Evolutionary conservation across 345 rosid genomes (phyloP).

Genomic region (Ceriops tagal): DNA sequence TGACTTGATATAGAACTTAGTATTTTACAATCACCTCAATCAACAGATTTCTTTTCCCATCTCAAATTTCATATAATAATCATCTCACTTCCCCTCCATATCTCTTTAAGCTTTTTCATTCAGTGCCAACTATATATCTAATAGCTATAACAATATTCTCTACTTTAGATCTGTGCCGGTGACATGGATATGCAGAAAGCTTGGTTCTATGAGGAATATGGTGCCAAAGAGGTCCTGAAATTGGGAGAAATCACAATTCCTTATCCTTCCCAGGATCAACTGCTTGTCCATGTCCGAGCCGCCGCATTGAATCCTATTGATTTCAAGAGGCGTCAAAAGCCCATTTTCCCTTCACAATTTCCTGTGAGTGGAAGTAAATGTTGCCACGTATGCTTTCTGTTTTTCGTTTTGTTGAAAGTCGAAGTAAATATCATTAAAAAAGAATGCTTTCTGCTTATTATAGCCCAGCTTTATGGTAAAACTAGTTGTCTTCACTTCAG

Average conservation of each 20-base stretch:
- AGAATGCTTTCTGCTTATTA: too few relatives aligned
- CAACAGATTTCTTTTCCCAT: too few relatives aligned
- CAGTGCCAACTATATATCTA: background rate
- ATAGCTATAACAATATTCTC: background rate
- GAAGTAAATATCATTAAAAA: too few relatives aligned
- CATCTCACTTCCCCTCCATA: background rate
- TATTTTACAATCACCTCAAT: too few relatives aligned
- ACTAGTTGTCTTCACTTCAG: too few relatives aligned
- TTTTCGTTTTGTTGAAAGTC: too few relatives aligned
- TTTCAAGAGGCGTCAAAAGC: conserved; percentile 35
- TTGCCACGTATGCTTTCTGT: too few relatives aligned
- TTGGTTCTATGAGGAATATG: conserved; percentile 46
- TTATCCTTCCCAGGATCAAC: conserved; percentile 27
- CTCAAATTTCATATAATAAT: background rate
- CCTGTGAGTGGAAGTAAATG: conserved; percentile 30
- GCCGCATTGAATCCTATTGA: conserved; percentile 52
- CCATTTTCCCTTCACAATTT: conserved; percentile 38
- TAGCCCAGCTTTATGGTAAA: too few relatives aligned
- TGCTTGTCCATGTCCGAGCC: conserved; percentile 40
- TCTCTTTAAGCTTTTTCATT: background rate
- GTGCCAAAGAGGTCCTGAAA: conserved; percentile 44
- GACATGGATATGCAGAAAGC: conserved; percentile 33
- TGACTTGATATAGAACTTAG: too few relatives aligned
- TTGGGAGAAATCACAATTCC: conserved; percentile 40
- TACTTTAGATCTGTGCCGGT: background rate